Conservation (phyloP, 495 filamentous ascomycete species). For the Neurospora cerealis region DNA sequence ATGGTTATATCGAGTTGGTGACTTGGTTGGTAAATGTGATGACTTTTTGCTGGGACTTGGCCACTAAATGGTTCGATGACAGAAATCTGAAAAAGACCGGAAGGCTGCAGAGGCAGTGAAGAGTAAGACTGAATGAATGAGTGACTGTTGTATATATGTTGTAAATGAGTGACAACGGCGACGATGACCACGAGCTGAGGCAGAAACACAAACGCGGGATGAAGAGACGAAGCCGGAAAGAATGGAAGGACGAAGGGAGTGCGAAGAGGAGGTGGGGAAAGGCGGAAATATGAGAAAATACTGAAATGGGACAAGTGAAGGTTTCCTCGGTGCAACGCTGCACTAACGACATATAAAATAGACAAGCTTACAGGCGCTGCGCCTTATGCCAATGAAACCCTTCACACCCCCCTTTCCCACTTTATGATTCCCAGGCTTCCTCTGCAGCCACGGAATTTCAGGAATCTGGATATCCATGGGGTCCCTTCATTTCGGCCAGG, state of each 20-base stretch:
- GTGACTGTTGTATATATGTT: constrained; percentile 7
- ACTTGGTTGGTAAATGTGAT: background rate
- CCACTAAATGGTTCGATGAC: constrained; percentile 4
- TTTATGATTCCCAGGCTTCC: background rate
- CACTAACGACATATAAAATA: constrained; percentile 1
- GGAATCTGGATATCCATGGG: background rate
- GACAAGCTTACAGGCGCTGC: constrained; percentile 1
- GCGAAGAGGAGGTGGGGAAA: background rate
- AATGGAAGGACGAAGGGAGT: constrained; percentile 9
- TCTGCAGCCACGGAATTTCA: background rate
- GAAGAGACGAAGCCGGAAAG: constrained; percentile 4
- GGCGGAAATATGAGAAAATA: constrained; percentile 1
- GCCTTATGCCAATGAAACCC: constrained; percentile 3
- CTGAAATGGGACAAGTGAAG: constrained; percentile 2
- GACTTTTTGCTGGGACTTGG: background rate
- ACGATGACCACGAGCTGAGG: background rate
- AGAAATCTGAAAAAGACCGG: constrained; percentile 6
- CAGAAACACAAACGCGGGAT: background rate
- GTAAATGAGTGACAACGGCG: constrained; percentile 4
- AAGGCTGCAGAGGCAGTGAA: background rate
- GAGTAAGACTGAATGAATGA: constrained; percentile 2
- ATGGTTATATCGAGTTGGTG: background rate
- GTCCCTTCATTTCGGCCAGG: background rate
- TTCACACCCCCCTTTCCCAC: background rate
- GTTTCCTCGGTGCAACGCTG: background rate